These are phyloP conservation scores for Nadsonia starkeyi-henricii DNA, from an alignment of 1,139 yeast genomes.

Conservation along the genomic window DNA sequence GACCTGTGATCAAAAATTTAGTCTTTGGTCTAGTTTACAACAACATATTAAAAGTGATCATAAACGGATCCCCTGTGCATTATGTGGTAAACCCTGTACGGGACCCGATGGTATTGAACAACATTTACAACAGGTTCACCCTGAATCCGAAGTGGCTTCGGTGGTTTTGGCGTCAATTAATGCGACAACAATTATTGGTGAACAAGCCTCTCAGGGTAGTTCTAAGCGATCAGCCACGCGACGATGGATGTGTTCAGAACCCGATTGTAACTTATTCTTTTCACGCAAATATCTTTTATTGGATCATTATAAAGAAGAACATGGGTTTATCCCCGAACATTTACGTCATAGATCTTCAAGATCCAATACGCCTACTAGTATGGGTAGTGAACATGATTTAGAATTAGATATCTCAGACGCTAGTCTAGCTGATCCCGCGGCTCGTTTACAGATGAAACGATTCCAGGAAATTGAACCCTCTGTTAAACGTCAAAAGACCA, in stretches of 20 bases:
- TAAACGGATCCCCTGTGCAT: conserved; percentile 49
- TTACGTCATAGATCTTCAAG: conserved; percentile 8
- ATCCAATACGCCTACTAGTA: conserved; percentile 10
- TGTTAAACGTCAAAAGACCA: neutral
- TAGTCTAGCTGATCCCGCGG: neutral
- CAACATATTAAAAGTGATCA: conserved; percentile 60
- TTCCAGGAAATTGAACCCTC: neutral
- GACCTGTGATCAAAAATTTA: conserved; percentile 50
- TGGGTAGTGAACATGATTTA: conserved; percentile 4
- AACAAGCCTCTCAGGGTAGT: conserved; percentile 33
- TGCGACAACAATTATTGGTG: conserved; percentile 27
- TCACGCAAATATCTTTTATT: conserved; percentile 8
- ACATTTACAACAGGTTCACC: conserved; percentile 36
- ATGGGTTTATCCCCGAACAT: conserved; percentile 20
- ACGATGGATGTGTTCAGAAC: conserved; percentile 9
- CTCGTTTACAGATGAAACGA: neutral
- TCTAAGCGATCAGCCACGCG: conserved; percentile 12
- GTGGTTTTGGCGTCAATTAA: neutral
- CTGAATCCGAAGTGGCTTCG: neutral
- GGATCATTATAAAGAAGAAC: conserved; percentile 29
- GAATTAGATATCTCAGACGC: conserved; percentile 1
- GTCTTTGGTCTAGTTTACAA: conserved; percentile 67
- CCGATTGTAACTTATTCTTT: conserved; percentile 18
- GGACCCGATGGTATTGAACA: conserved; percentile 56
- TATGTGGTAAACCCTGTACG: conserved; percentile 63